phyloP scores from a whole-genome alignment of 495 filamentous ascomycete genomes.

The Hypoxylon fragiforme region DNA sequence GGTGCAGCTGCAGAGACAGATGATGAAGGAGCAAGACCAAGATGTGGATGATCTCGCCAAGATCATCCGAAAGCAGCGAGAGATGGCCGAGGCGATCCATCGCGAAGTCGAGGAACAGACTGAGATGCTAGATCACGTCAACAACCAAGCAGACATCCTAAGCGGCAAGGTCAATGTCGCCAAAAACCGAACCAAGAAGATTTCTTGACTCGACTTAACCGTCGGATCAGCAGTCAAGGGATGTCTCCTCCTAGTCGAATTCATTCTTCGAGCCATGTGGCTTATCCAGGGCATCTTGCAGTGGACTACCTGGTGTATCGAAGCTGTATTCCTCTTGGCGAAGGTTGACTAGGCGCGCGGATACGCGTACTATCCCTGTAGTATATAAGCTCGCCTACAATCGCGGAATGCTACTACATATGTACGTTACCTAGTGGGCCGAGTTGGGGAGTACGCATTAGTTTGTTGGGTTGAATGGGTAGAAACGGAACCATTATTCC shows the following conservation, averaged over 20 bases:
- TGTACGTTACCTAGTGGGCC: too few relatives aligned
- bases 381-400: too few relatives aligned
- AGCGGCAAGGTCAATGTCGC: constrained; percentile 78
- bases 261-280: constrained; percentile 19
- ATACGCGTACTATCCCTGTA: neutral
- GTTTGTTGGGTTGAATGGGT: too few relatives aligned
- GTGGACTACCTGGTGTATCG: constrained; percentile 34
- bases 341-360: constrained; percentile 11
- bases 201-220: constrained; percentile 45
- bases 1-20: constrained; percentile 78
- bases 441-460: too few relatives aligned
- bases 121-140: constrained; percentile 72
- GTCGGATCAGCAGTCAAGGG: constrained; percentile 13
- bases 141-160: constrained; percentile 74
- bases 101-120: constrained; percentile 85
- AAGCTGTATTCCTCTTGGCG: constrained; percentile 19
- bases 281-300: constrained; percentile 24
- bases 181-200: constrained; percentile 78
- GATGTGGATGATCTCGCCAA: constrained; percentile 74
- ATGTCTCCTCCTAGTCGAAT: constrained; percentile 15
- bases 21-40: constrained; percentile 84
- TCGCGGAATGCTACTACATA: too few relatives aligned
- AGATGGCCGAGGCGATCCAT: constrained; percentile 83
- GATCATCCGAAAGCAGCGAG: constrained; percentile 77
- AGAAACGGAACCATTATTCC: constrained; percentile 7